Percentiles rank a stretch among this genome's conserved stretches.
Conservation (phyloP, 495 filamentous ascomycete genomes). For the Thozetella sp. region DNA sequence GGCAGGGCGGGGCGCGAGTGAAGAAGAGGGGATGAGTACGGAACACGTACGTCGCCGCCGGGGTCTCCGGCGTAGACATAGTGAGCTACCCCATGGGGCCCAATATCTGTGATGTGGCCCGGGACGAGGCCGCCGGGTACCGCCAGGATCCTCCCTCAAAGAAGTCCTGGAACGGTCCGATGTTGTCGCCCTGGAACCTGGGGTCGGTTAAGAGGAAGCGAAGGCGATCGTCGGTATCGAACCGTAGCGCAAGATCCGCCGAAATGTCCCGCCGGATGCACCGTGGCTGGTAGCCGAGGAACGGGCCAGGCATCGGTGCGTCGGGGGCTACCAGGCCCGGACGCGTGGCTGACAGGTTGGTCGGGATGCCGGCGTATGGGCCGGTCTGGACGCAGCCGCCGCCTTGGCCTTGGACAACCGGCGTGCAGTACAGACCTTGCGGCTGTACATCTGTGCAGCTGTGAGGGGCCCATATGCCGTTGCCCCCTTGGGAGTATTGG, state of each 20-base stretch:
- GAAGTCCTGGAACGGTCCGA: neutral
- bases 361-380: slow-evolving; percentile 47
- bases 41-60: neutral
- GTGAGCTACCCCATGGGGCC: neutral
- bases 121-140: neutral
- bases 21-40: too few relatives aligned
- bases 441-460: slow-evolving; percentile 12
- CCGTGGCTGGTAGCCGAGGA: slow-evolving; percentile 25
- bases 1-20: too few relatives aligned
- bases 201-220: neutral
- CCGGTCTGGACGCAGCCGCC: slow-evolving; percentile 66
- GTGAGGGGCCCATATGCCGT: slow-evolving; percentile 38
- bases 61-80: neutral
- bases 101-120: neutral
- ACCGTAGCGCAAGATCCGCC: slow-evolving; percentile 6
- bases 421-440: slow-evolving; percentile 21
- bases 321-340: neutral
- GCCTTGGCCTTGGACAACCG: slow-evolving; percentile 44
- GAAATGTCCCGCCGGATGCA: slow-evolving; percentile 30
- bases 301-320: neutral
- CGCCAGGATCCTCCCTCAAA: neutral
- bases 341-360: slow-evolving; percentile 43
- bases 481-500: slow-evolving; percentile 54
- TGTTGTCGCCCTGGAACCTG: neutral
- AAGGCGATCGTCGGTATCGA: neutral